Evolutionary conservation across 1,284 basidiomycete species (phyloP), one percentile per base, ranked within the genome.

Genomic region (Apiotrichum gracile): DNA sequence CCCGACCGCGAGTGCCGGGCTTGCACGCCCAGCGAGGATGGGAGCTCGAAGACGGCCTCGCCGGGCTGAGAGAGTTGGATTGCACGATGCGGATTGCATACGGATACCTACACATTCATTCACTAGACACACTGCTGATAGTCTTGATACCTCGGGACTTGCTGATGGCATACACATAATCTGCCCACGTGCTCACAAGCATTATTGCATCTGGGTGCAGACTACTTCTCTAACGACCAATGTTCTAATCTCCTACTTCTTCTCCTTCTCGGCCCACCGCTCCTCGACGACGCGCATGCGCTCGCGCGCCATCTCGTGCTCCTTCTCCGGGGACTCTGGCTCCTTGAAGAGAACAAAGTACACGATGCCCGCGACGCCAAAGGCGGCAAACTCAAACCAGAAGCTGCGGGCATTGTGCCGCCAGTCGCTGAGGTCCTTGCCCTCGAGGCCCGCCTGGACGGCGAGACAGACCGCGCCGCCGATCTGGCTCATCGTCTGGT

Each of bases 391-490:
- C 52, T 63, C 59, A 54, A 71, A 69, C 57, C 61, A 71, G 56
- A 61, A 69, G 5, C 58, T 60, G 37, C 68, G 52, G 7, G 52
- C 57, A 12, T 58, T 56, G 16, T 56, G 31, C 31, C 62, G 59
- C 70, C 70, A 74, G 47, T 70, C 58, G 29, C 46, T 35, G 13
- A 69, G 45, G 38, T 61, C 47, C 41, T 56, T 48, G 33, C 61
- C 59, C 45, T 69, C 62, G n/a, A 74, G 62, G 21, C 68, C 71
- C 16, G 69, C 70, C 54, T 72, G 69, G 4, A 73, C 67, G 22
- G 70, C 69, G 25, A 74, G 56, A 21, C 57, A 54, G 47, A 72
- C 57, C 16, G 68, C 61, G 14, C 62, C 65, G 5, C 64, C 67
- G 22, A 68, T 51, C 50, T 69, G 66, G 26, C 63, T 61, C n/a